Conservation (phyloP, 495 filamentous ascomycete species). For the Penicillium lividum region DNA sequence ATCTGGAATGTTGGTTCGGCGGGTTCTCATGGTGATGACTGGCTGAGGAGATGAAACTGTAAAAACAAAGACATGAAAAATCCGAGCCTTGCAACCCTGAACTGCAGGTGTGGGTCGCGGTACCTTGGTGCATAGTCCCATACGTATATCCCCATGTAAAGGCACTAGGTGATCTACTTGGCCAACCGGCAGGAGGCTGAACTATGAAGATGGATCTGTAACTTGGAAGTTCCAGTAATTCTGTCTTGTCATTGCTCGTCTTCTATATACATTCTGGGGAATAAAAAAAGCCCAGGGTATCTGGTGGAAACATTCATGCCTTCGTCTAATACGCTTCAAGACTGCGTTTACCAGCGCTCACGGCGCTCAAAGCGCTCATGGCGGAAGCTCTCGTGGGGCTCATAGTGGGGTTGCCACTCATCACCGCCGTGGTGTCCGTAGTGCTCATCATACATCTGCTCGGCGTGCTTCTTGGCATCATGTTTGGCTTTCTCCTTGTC, state of each 20-base stretch:
- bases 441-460: conserved; percentile 64
- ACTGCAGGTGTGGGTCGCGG: background rate
- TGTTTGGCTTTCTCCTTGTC: conserved; percentile 67
- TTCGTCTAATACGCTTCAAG: conserved; percentile 8
- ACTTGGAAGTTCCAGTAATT: conserved; percentile 3
- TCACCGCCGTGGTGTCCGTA: conserved; percentile 47
- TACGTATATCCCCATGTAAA: background rate
- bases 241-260: conserved; percentile 4
- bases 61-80: conserved; percentile 2
- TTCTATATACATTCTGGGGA: conserved; percentile 2
- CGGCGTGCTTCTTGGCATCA: conserved; percentile 64
- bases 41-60: conserved; percentile 8
- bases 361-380: conserved; percentile 9
- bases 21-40: conserved; percentile 29
- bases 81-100: conserved; percentile 7
- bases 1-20: conserved; percentile 27
- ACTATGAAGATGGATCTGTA: background rate
- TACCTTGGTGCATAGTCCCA: background rate
- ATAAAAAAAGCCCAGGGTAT: conserved; percentile 8
- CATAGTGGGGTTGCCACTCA: conserved; percentile 42
- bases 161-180: background rate
- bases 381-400: conserved; percentile 24
- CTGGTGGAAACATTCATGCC: conserved; percentile 16
- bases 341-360: conserved; percentile 21
- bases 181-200: background rate